Base-by-base conservation (phyloP, 169 alveolate genomes). In the Eimeria falciformis region DNA sequence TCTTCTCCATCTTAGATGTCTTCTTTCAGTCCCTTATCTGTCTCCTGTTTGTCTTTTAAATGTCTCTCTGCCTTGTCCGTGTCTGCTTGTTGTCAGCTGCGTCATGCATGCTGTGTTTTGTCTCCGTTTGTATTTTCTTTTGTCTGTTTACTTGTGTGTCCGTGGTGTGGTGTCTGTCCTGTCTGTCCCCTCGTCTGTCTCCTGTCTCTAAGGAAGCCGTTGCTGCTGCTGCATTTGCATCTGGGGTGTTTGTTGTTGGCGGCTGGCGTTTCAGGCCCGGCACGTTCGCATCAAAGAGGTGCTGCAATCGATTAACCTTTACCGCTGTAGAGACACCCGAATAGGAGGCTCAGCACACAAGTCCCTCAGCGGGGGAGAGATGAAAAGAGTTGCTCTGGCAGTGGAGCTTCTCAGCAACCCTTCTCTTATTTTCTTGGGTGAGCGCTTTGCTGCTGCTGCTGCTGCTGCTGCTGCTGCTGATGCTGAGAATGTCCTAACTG, bases 361-460 rank as follows among this genome's bases (percentile, higher is more conserved):
- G 55, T 65, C 94, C 43, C 84, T 92, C 29, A 94, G 97, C 40
- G 98, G 99, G 14, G 99, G 99, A 25, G 98, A 98, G 86, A 94
- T 97, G 75, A 97, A 96, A 90, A 90, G 99, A 71, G 96, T 97
- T 40, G 96, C 98, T 21, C 96, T 98, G 6, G 99, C 98, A 21
- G 95, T 97, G 33, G 99, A 97, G 91, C 93, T 97, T 58, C 96
- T 98, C 18, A 95, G 96, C 73, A 97, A 97, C 90, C 99, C 99
- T 37, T 89, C 95, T 9, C 90, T 97, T 78, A 88, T 98, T 29
- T 91, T 97, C 91, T 93, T 98, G 73, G 99, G 97, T 95, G 98
- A 97, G 29, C 73, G 17, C 37, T 50, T 29, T 62, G 29, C 73
- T 62, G 29, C 73, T 62, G 23, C 73, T 29, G 62, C 62, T 62